These are phyloP conservation scores for Rhizoclosmatium globosum DNA, from an alignment of 192 early-diverging fungal genomes.

Conservation along the genomic window DNA sequence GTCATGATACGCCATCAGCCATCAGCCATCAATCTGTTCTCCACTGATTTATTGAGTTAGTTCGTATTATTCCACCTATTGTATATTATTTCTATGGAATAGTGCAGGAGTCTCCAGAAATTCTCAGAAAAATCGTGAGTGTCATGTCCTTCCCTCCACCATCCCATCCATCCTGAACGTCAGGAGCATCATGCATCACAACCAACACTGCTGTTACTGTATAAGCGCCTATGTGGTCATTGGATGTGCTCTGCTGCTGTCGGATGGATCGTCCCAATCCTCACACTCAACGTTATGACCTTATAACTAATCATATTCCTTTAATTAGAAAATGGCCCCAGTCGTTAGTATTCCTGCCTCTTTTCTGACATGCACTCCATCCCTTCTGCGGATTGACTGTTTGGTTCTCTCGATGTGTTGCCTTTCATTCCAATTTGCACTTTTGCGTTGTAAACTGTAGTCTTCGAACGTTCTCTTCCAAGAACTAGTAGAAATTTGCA, in stretches of 20 bases:
- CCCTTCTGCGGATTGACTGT: not conserved
- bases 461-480: not conserved
- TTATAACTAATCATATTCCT: not conserved
- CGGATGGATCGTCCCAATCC: not conserved
- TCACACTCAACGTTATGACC: too few species aligned
- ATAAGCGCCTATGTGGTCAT: not conserved
- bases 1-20: too few species aligned
- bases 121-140: not conserved
- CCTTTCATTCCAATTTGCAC: not conserved
- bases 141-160: not conserved
- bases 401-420: not conserved
- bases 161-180: not conserved
- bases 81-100: too few species aligned
- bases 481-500: not conserved
- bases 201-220: not conserved
- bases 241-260: not conserved
- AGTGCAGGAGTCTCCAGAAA: too few species aligned
- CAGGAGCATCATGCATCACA: not conserved
- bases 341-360: not conserved
- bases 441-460: slow-evolving; percentile 10
- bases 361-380: too few species aligned
- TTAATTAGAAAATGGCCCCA: slow-evolving; percentile 20
- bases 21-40: too few species aligned
- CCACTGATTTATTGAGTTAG: too few species aligned
- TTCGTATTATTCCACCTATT: too few species aligned